Evolutionary conservation across 2,329 filamentous ascomycete genomes (phyloP).

Genomic region (Epichloe typhina): DNA sequence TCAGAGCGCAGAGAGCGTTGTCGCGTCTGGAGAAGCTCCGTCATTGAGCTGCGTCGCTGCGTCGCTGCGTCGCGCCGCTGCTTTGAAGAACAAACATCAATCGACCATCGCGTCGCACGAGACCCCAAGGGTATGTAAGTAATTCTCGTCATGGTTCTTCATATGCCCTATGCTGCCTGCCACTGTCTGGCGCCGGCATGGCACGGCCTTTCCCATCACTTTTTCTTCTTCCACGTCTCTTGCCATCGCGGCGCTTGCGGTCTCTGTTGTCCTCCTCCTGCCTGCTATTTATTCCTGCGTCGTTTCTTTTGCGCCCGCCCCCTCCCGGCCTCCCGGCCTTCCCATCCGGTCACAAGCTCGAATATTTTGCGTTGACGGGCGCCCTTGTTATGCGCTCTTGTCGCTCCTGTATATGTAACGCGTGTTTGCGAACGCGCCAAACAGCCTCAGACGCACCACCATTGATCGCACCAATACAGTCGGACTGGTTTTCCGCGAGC

Average conservation of each 20-base stretch:
- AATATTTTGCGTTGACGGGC: background rate
- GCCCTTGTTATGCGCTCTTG: background rate
- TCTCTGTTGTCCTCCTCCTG: background rate
- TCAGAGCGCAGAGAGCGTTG: constrained; percentile 11
- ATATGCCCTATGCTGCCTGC: background rate
- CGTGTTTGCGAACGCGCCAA: background rate
- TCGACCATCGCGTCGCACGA: constrained; percentile 4
- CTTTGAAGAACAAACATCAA: constrained; percentile 1
- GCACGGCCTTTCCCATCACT: background rate
- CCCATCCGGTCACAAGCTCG: too few relatives aligned
- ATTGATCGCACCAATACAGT: background rate
- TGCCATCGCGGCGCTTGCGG: background rate
- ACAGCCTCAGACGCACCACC: background rate
- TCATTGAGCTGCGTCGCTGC: constrained; percentile 9
- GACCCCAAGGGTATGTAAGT: constrained; percentile 1
- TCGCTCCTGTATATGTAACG: background rate
- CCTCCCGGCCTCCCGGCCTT: background rate
- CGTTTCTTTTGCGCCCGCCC: background rate
- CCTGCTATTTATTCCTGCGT: background rate
- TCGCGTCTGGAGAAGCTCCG: constrained; percentile 5
- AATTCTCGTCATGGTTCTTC: background rate
- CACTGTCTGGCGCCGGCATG: background rate
- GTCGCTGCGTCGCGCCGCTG: constrained; percentile 8
- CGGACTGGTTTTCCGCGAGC: background rate
- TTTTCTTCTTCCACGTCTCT: background rate